Evolutionary conservation across 805 yeast species (phyloP), one percentile per base, ranked within the genome.

Genomic region (Yarrowia sp.): DNA sequence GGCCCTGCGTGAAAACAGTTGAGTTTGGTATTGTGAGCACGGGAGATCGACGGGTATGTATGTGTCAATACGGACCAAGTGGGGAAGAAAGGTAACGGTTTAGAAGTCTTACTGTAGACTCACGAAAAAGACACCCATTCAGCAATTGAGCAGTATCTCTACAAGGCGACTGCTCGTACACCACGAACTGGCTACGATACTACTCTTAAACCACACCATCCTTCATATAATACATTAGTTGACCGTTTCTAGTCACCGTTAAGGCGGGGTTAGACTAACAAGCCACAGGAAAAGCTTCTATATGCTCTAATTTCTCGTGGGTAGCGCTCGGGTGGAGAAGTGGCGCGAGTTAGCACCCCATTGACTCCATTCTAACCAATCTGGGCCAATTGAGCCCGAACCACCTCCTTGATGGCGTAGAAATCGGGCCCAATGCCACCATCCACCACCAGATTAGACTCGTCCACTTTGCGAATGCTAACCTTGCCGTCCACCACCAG

Each of bases 401-500:
- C 89, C 63, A 88, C 81, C 40, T 84, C 84, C 75, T 92, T 87
- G 9, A 92, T 92, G 68, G 86, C 83, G 77, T 92, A 92, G 77
- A 91, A 94, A 61, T 91, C 83, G 3, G 84, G 83, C 6, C 92
- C 87, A 2, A 90, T 85, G 9, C 84, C 83, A 1, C 99, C 98
- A 72, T 94, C 97, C 14, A 95, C 87, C 5, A 89, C 79, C n/a
- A 94, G 84, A 73, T 89, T 89, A 52, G 97, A 96, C 58, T 91
- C 92, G 50, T 84, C 88, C 2, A 90, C 82, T 75, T 94, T 94
- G 67, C 91, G 80, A 9, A 95, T 86, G 0, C 91, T 88, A 17
- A 95, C 84, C 65, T 80, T 80, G 68, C 89, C 89, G 74, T 93
- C 93, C 52, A 96, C 89, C 14, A 93, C 96, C 46, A 95, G 79